A percentile compares a stretch with the other conserved stretches of the same genome.
phyloP scores from a whole-genome alignment of 2,329 filamentous ascomycete genomes.

The Aspergillus ochraceoroseus region DNA sequence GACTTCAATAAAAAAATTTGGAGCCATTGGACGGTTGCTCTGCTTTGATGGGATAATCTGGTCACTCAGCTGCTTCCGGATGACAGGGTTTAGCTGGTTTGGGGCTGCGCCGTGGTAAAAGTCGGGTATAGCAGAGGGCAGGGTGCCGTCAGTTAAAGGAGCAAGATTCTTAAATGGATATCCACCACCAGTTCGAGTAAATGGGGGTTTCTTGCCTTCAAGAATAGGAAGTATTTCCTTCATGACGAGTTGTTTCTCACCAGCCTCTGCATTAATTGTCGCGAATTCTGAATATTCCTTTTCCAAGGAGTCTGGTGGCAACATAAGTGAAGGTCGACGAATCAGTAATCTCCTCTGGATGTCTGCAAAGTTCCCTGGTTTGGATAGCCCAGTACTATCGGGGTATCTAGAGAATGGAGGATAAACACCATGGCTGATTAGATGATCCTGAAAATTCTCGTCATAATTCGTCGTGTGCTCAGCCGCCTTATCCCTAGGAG shows the following conservation, averaged over 20 bases:
- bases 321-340: constrained; percentile 2
- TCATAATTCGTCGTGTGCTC: constrained; percentile 2
- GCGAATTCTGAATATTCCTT: constrained; percentile 1
- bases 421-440: neutral
- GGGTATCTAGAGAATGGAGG: neutral
- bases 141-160: constrained; percentile 2
- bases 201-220: neutral
- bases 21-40: neutral
- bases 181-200: neutral
- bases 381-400: constrained; percentile 1
- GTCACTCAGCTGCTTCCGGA: constrained; percentile 1
- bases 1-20: constrained; percentile 2
- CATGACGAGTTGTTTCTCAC: neutral
- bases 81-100: neutral
- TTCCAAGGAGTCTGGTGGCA: neutral
- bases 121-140: constrained; percentile 4
- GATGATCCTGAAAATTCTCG: neutral
- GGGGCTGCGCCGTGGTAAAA: constrained; percentile 2
- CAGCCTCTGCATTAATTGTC: neutral
- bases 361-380: constrained; percentile 5
- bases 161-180: constrained; percentile 2
- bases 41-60: constrained; percentile 1
- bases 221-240: constrained; percentile 1
- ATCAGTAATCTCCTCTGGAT: constrained; percentile 1
- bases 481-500: neutral